These are phyloP conservation scores for Xylaria venustula DNA, from an alignment of 495 filamentous ascomycete species.

Conservation along the genomic window DNA sequence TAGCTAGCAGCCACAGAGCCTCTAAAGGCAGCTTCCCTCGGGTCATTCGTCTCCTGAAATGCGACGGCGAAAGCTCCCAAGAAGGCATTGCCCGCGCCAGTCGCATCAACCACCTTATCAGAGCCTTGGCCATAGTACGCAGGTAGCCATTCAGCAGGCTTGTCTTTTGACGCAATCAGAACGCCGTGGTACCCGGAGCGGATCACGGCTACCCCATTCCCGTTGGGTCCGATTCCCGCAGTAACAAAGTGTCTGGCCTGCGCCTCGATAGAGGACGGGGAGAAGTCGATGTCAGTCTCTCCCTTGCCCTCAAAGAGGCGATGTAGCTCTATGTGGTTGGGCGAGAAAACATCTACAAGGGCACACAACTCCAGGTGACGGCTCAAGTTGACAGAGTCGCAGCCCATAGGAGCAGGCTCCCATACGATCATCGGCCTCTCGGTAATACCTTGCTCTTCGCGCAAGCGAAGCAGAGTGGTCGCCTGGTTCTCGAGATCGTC, in stretches of 20 bases:
- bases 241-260: constrained; percentile 21
- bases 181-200: constrained; percentile 37
- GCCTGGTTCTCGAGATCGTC: constrained; percentile 4
- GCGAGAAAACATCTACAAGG: constrained; percentile 36
- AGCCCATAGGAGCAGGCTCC: constrained; percentile 36
- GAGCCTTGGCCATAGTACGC: constrained; percentile 23
- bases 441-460: constrained; percentile 12
- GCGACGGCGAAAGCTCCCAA: constrained; percentile 36
- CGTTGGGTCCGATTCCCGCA: constrained; percentile 22
- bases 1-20: constrained; percentile 37
- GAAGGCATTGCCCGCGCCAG: constrained; percentile 40
- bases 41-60: constrained; percentile 21
- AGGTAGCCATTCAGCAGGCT: constrained; percentile 27
- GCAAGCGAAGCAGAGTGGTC: not conserved
- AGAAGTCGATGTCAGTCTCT: constrained; percentile 5
- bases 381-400: constrained; percentile 23
- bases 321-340: constrained; percentile 38
- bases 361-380: constrained; percentile 21
- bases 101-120: constrained; percentile 31
- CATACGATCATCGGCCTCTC: constrained; percentile 35
- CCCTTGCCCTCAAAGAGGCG: constrained; percentile 17
- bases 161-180: constrained; percentile 16
- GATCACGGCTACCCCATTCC: constrained; percentile 24
- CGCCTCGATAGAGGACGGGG: constrained; percentile 23
- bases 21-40: constrained; percentile 27